Evolutionary conservation across 306 rosid species (phyloP), one percentile per base, ranked within the genome.

Genomic region (Medicago arabica): DNA sequence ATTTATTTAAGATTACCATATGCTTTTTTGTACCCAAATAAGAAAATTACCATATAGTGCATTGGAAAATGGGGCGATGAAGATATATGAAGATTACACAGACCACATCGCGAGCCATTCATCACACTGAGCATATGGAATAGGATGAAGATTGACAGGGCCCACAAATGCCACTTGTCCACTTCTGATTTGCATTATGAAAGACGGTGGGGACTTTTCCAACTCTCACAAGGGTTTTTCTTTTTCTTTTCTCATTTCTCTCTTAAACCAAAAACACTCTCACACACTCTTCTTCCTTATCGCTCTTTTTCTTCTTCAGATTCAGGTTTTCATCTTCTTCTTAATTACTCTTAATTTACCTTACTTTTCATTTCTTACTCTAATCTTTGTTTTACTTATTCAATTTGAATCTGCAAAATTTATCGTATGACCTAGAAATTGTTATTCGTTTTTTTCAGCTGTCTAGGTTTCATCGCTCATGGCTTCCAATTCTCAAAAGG

Each of bases 401-500:
- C 28, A 8, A 54, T 72, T 65, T 40, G 9, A 11, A 61, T 53
- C 18, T 23, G 2, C 15, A 8, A 59, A 23, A 10, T 58, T 51
- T 3, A 0, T 16, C 36, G 2, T 69, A 1, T 47, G 71, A 67
- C 75, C 61, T 74, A 63, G 2, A 46, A 43, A 0, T 44, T 4
- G 43, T 41, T 75, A 31, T 53, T 25, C 49, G 46, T 75, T 75
- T 62, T 74, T 74, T 78, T 75, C 83, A 91, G 93, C 71, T 54
- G 13, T 17, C 23, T 60, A 3, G 49, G 4, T 69, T 80, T 81
- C 41, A 58, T 55, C 34, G 58, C 39, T 40, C 55, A 92, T 91
- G 97, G 96, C 93, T 77, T 90, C 97, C 2, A 77, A 83, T 71
- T 71, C 85, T 68, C 77, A 41, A 58, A 92, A 86, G 87, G 93